These are phyloP conservation scores for Nemania sp. DNA, from an alignment of 2,329 filamentous ascomycete species.

Conservation along the genomic window DNA sequence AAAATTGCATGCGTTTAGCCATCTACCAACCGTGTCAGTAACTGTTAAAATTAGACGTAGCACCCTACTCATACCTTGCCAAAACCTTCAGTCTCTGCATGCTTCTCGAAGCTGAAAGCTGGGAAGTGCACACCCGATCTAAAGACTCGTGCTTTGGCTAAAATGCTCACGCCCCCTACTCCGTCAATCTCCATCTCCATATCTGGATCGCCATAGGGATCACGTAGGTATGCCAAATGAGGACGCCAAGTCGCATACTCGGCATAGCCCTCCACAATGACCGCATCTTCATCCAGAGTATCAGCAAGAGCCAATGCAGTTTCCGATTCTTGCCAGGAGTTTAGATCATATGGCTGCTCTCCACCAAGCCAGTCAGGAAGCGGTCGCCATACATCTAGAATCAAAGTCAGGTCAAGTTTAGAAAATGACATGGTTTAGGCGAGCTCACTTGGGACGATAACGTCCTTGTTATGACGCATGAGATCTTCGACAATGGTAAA, in stretches of 20 bases:
- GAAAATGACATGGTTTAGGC: constrained; percentile 10
- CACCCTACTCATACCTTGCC: constrained; percentile 78
- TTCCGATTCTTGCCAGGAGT: constrained; percentile 99
- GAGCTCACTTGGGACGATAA: constrained; percentile 94
- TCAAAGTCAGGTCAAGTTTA: constrained; percentile 3
- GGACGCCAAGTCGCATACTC: constrained; percentile 99
- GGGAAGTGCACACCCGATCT: constrained; percentile 96
- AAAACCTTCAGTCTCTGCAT: constrained; percentile 98
- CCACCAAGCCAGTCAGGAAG: constrained; percentile 98
- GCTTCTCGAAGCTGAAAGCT: constrained; percentile 98
- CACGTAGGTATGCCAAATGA: constrained; percentile 94
- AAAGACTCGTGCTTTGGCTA: constrained; percentile 96
- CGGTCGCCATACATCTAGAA: constrained; percentile 93
- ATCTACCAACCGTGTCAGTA: constrained; percentile 69
- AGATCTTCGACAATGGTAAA: constrained; percentile 97
- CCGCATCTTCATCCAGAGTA: constrained; percentile 95
- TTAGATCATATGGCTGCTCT: constrained; percentile 97
- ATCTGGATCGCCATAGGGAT: constrained; percentile 96
- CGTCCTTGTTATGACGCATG: constrained; percentile 98
- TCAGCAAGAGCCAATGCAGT: constrained; percentile 94
- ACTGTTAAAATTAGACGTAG: constrained; percentile 26
- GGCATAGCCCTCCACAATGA: constrained; percentile 98
- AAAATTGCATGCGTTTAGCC: constrained; percentile 95
- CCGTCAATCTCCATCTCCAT: constrained; percentile 99
- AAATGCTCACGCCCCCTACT: constrained; percentile 95